Evolutionary conservation across 2,329 filamentous ascomycete genomes (phyloP), one percentile per base, ranked within the genome.

Genomic region (Aspergillus phoenicis): DNA sequence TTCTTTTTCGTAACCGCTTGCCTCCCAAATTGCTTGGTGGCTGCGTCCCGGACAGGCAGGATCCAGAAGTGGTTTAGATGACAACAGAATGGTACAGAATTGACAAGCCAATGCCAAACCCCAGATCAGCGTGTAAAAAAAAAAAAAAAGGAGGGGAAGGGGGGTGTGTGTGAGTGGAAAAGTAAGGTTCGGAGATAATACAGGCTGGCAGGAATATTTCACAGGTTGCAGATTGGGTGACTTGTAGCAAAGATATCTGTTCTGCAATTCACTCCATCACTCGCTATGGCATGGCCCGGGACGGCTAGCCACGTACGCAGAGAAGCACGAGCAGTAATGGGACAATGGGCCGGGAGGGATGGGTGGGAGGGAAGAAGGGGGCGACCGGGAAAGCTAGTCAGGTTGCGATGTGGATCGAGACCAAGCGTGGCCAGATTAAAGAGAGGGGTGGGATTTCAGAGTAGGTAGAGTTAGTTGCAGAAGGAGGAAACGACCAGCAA

Each of bases 301-400:
- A 60, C 30, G 41, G 48, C 53, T 61, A 66, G 70, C 67, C 69
- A 72, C 68, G 68, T 68, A 68, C 58, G 62, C 64, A 62, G 48
- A 62, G 48, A 17, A 62, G 58, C 52, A 64, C 59, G 62, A 60
- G 59, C 41, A 51, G 39, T 51, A 36, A 36, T 36, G 11, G 62
- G 62, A 28, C 33, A 45, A 45, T 45, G 41, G 33, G 33, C 33
- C 33, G 33, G 33, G 52, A 33, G 13, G 13, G 8, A 20, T n/a
- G 52, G 26, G 22, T 20, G 52, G 36, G 38, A 57, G 17, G 24
- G 43, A 58, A 55, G 26, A 54, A 47, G 41, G 41, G 41, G 45
- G 22, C 22, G 22, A 28, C 24, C 24, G 45, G 33, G 33, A 36
- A 36, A 36, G 13, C 11, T 24, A n/a, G 22, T 39, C 20, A 53